phyloP scores from a whole-genome alignment of 176 grass and related monocot genomes.

The Juncus inflexus region DNA sequence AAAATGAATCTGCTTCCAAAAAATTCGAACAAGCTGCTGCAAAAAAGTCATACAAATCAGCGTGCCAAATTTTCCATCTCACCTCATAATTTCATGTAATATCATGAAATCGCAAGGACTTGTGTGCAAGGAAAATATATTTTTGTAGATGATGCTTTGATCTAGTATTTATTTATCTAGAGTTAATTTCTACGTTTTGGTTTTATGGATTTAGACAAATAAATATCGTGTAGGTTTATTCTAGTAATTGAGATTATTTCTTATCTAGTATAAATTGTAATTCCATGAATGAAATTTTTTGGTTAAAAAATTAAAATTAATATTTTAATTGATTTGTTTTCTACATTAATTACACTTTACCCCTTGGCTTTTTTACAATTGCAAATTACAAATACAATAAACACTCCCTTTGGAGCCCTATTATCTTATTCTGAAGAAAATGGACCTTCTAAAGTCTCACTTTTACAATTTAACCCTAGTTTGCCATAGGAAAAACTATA shows the following conservation, averaged over 20 bases:
- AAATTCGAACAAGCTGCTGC: conserved; percentile 75
- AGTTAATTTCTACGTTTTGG: conserved; percentile 17
- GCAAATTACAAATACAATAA: no score
- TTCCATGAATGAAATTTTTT: no score
- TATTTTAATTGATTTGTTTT: no score
- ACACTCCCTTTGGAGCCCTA: no score
- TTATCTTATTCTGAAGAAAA: no score
- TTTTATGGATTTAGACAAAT: conserved; percentile 13
- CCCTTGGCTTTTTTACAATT: no score
- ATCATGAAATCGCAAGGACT: neutral
- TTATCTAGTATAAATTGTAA: neutral
- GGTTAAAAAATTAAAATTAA: no score
- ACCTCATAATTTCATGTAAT: conserved; percentile 58
- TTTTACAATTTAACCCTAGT: no score
- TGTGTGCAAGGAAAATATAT: neutral
- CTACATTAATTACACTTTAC: no score
- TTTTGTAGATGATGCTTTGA: conserved; percentile 4
- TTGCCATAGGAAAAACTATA: no score
- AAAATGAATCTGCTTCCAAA: conserved; percentile 71
- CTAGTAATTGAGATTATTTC: conserved; percentile 22
- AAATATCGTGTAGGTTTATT: conserved; percentile 15
- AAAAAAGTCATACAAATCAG: conserved; percentile 58
- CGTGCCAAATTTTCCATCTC: conserved; percentile 91
- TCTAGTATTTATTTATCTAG: conserved; percentile 26
- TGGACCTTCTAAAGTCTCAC: no score